These are phyloP conservation scores for Suaeda aralocaspica DNA, from an alignment of 148 eudicot genomes.

Conservation along the genomic window DNA sequence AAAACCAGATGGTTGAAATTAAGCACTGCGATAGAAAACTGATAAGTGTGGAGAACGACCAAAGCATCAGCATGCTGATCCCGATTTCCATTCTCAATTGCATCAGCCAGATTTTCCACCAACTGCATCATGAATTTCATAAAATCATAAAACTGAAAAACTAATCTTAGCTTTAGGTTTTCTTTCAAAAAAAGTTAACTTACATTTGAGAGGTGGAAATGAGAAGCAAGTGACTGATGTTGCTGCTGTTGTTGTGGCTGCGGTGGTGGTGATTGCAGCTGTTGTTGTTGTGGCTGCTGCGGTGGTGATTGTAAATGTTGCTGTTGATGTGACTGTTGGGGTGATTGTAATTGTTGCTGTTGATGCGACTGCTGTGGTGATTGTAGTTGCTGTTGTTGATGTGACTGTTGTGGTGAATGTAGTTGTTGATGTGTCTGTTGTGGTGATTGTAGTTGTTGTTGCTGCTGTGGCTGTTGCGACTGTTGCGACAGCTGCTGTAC, in stretches of 20 bases:
- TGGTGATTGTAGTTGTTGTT: slow-evolving; percentile 11
- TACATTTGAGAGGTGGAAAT: slow-evolving; percentile 75
- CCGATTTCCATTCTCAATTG: slow-evolving; percentile 67
- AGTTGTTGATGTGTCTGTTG: slow-evolving; percentile 24
- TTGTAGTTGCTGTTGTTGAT: slow-evolving; percentile 13
- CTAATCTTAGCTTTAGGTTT: slow-evolving; percentile 14
- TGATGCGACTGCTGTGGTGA: slow-evolving; percentile 19
- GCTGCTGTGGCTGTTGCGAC: slow-evolving; percentile 13
- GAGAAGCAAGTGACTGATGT: slow-evolving; percentile 76
- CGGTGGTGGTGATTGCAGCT: slow-evolving; percentile 11
- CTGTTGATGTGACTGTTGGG: slow-evolving; percentile 16
- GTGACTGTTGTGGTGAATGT: slow-evolving; percentile 23
- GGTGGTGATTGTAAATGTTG: slow-evolving; percentile 1
- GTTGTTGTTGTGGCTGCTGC: not conserved
- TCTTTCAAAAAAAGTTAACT: not conserved
- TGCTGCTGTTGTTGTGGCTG: slow-evolving; percentile 28
- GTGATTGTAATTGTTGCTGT: too few relatives aligned
- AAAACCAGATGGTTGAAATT: slow-evolving; percentile 13
- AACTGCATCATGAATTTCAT: slow-evolving; percentile 41
- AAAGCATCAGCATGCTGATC: slow-evolving; percentile 82
- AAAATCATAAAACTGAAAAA: slow-evolving; percentile 3
- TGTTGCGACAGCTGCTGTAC: slow-evolving; percentile 22
- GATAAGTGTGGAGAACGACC: slow-evolving; percentile 32
- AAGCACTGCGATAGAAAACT: not conserved
- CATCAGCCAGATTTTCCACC: slow-evolving; percentile 91